Percentiles rank a stretch among this genome's conserved stretches.
Evolutionary conservation across 495 filamentous ascomycete species (phyloP).

Genomic region (Physcia stellaris): DNA sequence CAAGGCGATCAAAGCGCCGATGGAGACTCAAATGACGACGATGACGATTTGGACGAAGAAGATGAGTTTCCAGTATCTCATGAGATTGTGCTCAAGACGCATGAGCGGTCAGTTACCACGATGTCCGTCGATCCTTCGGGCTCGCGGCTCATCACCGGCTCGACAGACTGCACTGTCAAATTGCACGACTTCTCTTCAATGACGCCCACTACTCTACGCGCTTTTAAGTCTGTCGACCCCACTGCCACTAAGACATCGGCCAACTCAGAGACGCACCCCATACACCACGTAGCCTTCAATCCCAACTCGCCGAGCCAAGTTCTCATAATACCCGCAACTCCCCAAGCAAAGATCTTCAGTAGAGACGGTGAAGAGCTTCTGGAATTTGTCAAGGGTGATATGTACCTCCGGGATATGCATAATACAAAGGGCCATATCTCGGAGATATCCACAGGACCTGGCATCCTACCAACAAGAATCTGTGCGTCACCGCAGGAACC

Average conservation of each 20-base stretch:
- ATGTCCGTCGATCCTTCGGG: slow-evolving; percentile 76
- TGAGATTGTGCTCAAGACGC: slow-evolving; percentile 80
- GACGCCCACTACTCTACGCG: slow-evolving; percentile 83
- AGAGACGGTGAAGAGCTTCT: slow-evolving; percentile 74
- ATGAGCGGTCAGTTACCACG: slow-evolving; percentile 77
- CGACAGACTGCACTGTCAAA: slow-evolving; percentile 80
- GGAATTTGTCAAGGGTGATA: slow-evolving; percentile 92
- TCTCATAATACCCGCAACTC: slow-evolving; percentile 70
- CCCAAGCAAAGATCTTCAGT: slow-evolving; percentile 78
- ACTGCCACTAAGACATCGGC: slow-evolving; percentile 59
- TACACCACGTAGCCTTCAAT: slow-evolving; percentile 80
- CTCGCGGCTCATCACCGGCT: slow-evolving; percentile 71
- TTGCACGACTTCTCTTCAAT: slow-evolving; percentile 91
- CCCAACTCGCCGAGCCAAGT: slow-evolving; percentile 66
- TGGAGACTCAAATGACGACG: slow-evolving; percentile 33
- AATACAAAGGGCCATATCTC: slow-evolving; percentile 94
- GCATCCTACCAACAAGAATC: slow-evolving; percentile 69
- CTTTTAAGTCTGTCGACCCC: slow-evolving; percentile 88
- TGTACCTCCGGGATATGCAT: slow-evolving; percentile 93
- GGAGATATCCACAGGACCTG: slow-evolving; percentile 79
- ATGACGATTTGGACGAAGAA: slow-evolving; percentile 55
- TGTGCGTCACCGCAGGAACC: slow-evolving; percentile 79
- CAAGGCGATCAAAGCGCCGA: slow-evolving; percentile 18
- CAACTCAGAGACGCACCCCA: slow-evolving; percentile 68
- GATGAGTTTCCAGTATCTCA: slow-evolving; percentile 92